Evolutionary conservation across 129 eudicot species (phyloP), one percentile per base, ranked within the genome.

Genomic region (Pulicaria dysenterica): DNA sequence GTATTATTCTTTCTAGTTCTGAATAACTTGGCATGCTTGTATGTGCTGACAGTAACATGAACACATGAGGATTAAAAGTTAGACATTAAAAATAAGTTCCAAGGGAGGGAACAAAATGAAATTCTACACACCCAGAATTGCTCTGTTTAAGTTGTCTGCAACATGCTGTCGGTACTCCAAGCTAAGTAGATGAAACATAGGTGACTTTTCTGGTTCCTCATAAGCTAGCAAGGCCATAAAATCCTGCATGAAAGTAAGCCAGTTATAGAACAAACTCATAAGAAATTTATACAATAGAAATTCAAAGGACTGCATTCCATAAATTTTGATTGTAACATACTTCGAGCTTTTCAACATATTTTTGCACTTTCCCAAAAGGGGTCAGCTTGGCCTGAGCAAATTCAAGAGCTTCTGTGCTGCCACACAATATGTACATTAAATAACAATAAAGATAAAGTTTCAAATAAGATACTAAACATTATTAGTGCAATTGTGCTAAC

Each of bases 141-240:
- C 95, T 75, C 91, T 73, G 70, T 89, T 93, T 81, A 94, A 83
- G 80, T 79, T 84, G 62, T 94, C 96, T 13, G 86, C 95, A 70
- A 90, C 87, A 55, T 88, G 82, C 64, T 94, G 91, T 73, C 90
- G 80, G 55, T 88, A 83, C 62, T 94, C 98, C 15, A 40, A 57
- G 83, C 92, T 86, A 45, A 94, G 82, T 12, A 94, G 86, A 84
- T 87, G 89, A 74, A 90, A 90, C 98, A 94, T 83, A 17, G 98
- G 98, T 14, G 96, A 90, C 54, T 82, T 94, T 67, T 94, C 91
- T 59, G 98, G 98, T 70, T 94, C 96, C 50, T 85, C 91, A 37
- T 94, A 94, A 69, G 96, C 98, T 53, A 94, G 79, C 40, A 94
- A 74, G 24, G 89, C 93, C 92, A 94, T 79, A 48, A 87, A 85